phyloP scores from a whole-genome alignment of 352 stramenopile species.

The Globisporangium heterothallicum region DNA sequence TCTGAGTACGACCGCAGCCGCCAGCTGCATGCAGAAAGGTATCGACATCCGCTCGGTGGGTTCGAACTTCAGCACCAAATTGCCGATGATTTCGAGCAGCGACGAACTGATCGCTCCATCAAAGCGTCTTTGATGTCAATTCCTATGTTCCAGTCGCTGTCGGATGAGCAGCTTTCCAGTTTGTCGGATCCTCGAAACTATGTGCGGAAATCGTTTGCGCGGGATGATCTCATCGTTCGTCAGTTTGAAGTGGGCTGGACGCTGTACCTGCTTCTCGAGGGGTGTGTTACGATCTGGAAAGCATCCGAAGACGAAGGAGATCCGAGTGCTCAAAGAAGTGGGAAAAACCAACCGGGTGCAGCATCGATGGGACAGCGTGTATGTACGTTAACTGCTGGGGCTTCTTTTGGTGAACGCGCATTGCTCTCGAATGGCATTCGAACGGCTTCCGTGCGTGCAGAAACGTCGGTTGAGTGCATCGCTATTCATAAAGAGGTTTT shows the following conservation, averaged over 20 bases:
- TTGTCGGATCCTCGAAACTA: neutral
- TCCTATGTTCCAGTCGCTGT: neutral
- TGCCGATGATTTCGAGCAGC: neutral
- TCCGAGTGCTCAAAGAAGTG: neutral
- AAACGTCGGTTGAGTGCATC: slow-evolving; percentile 1
- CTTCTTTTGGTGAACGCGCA: slow-evolving; percentile 4
- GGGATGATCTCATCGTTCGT: slow-evolving; percentile 2
- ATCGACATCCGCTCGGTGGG: neutral
- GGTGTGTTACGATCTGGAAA: slow-evolving; percentile 1
- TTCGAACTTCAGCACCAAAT: neutral
- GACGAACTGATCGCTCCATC: neutral
- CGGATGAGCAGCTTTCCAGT: neutral
- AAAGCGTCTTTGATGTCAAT: neutral
- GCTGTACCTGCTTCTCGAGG: slow-evolving; percentile 1
- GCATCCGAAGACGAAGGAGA: neutral
- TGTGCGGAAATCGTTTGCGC: neutral
- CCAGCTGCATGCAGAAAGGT: neutral
- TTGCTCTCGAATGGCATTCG: slow-evolving; percentile 4
- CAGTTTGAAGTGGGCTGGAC: slow-evolving; percentile 1
- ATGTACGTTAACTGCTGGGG: neutral
- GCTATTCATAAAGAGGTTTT: slow-evolving; percentile 2
- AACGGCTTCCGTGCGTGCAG: neutral
- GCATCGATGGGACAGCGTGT: slow-evolving; percentile 1
- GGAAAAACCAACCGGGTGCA: neutral
- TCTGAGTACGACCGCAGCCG: neutral